These are phyloP conservation scores for Coemansia biformis DNA, from an alignment of 192 early-diverging fungal species.

Conservation along the genomic window DNA sequence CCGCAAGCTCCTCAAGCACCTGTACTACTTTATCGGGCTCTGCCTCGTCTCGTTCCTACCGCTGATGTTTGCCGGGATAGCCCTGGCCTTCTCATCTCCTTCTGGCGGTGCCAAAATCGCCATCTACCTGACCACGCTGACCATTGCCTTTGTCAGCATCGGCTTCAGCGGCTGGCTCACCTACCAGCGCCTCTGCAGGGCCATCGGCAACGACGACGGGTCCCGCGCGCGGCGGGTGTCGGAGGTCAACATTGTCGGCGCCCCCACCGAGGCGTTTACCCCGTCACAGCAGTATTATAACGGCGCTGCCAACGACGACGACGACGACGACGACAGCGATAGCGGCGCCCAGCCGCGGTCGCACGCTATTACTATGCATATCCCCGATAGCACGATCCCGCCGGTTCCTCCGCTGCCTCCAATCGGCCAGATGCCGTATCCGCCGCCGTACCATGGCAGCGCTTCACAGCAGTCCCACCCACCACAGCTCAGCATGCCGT, in stretches of 20 bases:
- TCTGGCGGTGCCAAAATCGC: conserved; percentile 17
- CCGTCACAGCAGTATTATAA: conserved; percentile 23
- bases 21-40: conserved; percentile 12
- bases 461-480: not conserved
- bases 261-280: conserved; percentile 25
- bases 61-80: conserved; percentile 31
- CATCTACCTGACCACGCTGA: conserved; percentile 22
- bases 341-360: not conserved
- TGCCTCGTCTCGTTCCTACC: conserved; percentile 23
- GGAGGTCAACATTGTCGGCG: conserved; percentile 10
- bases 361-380: not conserved
- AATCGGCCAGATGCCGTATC: not conserved
- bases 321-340: not conserved
- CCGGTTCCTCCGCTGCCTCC: conserved; percentile 3
- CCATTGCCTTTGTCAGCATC: conserved; percentile 18
- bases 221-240: not conserved
- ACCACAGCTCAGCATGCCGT: not conserved
- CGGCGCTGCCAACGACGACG: no score
- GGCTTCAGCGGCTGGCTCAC: conserved; percentile 24
- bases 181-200: conserved; percentile 7
- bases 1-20: conserved; percentile 9
- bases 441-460: not conserved
- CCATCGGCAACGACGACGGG: conserved; percentile 7
- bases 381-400: not conserved
- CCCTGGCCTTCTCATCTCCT: conserved; percentile 23